Percentiles rank a stretch among this genome's conserved stretches.
Evolutionary conservation across 225 moss, liverwort and hornwort species (phyloP).

Genomic region (Thuidium tamariscinum): DNA sequence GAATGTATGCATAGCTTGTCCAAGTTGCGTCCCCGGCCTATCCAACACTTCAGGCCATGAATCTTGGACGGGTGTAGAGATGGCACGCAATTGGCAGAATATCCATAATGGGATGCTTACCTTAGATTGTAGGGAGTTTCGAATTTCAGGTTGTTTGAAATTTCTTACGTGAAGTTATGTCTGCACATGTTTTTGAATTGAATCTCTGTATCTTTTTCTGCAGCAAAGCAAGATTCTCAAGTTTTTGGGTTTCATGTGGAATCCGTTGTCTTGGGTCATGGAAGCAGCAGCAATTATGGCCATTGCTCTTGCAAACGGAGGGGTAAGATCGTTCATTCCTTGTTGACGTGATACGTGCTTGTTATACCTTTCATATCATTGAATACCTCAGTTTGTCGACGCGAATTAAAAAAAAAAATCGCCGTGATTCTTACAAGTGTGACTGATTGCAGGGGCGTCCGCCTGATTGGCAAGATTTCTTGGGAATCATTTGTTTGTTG

Average conservation of each 20-base stretch:
- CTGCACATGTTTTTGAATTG: not conserved
- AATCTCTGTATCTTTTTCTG: not conserved
- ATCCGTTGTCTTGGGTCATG: constrained; percentile 58
- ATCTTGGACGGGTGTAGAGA: not conserved
- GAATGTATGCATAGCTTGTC: not conserved
- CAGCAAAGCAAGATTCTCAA: constrained; percentile 54
- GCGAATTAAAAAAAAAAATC: not conserved
- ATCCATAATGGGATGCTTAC: not conserved
- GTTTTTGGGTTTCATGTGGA: constrained; percentile 62
- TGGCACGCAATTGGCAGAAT: not conserved
- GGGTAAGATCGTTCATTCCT: not conserved
- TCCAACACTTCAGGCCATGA: not conserved
- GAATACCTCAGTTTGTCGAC: not conserved
- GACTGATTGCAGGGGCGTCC: constrained; percentile 24
- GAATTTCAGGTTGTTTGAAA: not conserved
- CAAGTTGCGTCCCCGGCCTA: not conserved
- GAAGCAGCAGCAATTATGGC: constrained; percentile 61
- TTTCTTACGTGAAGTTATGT: not conserved
- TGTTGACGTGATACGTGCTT: not conserved
- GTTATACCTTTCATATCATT: not conserved
- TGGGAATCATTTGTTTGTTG: constrained; percentile 48
- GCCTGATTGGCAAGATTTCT: constrained; percentile 58
- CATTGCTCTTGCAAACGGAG: constrained; percentile 42
- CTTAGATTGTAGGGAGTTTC: not conserved
- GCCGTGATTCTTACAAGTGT: not conserved